phyloP scores from a whole-genome alignment of 2,329 filamentous ascomycete genomes.

The Beauveria varroae region DNA sequence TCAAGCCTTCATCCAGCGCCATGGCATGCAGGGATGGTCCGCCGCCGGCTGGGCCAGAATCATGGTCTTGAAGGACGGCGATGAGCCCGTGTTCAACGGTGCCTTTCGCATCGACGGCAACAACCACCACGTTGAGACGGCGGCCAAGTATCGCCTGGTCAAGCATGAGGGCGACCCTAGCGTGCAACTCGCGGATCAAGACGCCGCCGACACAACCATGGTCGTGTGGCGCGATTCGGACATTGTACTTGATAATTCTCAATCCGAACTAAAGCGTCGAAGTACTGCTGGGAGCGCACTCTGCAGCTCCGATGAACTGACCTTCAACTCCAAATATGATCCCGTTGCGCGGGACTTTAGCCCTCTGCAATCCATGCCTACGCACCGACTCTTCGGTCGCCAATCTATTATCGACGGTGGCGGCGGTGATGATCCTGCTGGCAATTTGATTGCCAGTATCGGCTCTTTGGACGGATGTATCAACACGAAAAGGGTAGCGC shows the following conservation, averaged over 20 bases:
- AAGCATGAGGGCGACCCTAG: conserved; percentile 65
- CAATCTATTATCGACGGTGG: conserved; percentile 62
- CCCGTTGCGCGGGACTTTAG: conserved; percentile 48
- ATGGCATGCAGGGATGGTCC: conserved; percentile 59
- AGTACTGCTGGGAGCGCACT: conserved; percentile 30
- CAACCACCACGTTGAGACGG: conserved; percentile 79
- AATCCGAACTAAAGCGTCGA: conserved; percentile 57
- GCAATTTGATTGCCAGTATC: conserved; percentile 72
- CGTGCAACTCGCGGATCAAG: conserved; percentile 35
- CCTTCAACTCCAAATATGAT: conserved; percentile 72
- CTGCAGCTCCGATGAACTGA: conserved; percentile 69
- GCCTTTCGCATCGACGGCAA: conserved; percentile 75
- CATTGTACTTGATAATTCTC: conserved; percentile 42
- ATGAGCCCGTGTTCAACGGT: conserved; percentile 77
- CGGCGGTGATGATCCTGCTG: conserved; percentile 63
- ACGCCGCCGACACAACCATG: conserved; percentile 65
- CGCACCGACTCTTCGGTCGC: conserved; percentile 63
- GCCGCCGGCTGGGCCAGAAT: conserved; percentile 84
- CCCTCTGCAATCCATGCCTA: conserved; percentile 52
- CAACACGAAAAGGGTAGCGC: conserved; percentile 78
- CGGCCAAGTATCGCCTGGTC: conserved; percentile 64
- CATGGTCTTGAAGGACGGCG: conserved; percentile 68
- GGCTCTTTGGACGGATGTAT: conserved; percentile 81
- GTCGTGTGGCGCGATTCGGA: conserved; percentile 90
- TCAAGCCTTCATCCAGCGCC: conserved; percentile 59